Evolutionary conservation across 2,329 filamentous ascomycete species (phyloP), one percentile per base, ranked within the genome.

Genomic region (Beauveria caledonica): DNA sequence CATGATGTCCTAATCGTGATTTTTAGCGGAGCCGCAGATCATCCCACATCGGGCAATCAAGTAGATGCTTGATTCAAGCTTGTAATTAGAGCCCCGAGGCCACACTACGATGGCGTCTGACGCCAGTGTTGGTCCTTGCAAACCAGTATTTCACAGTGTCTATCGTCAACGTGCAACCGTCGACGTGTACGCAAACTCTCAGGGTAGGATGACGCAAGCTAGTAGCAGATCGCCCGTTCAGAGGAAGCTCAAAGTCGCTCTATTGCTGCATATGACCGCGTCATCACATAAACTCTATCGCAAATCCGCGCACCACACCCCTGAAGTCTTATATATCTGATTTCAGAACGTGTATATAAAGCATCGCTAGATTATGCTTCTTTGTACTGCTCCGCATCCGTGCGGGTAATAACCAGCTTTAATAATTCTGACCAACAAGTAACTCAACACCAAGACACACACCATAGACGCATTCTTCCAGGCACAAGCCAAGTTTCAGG

Each of bases 401-500:
- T 3, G 29, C 11, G n/a, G n/a, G 29, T 33, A 4, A 1, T 36
- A 6, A 15, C 13, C 5, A 36, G 5, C 33, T 36, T 15, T 36
- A 13, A 36, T 2, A 36, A 15, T 36, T 15, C 13, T 36, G 33
- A 36, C 11, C 33, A 36, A 36, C 33, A 36, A 6, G 11, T 15
- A 6, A 50, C 10, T 2, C n/a, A 40, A 33, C 9, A 50, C 15
- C 39, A 45, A 44, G 5, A 52, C 19, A 33, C 5, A 25, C 45
- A 58, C 19, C 36, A 59, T 59, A 48, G 56, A 59, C 5, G 56
- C 46, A 17, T 51, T 52, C 7, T 51, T 59, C 3, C 56, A 59
- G 17, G 39, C 56, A 17, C 56, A 59, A 19, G 48, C 56, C 56
- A 59, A 59, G 48, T 59, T 59, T 19, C 56, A 59, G 33, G 56